These are phyloP conservation scores for Nyssa sinensis DNA, from an alignment of 148 eudicot species.

Conservation along the genomic window DNA sequence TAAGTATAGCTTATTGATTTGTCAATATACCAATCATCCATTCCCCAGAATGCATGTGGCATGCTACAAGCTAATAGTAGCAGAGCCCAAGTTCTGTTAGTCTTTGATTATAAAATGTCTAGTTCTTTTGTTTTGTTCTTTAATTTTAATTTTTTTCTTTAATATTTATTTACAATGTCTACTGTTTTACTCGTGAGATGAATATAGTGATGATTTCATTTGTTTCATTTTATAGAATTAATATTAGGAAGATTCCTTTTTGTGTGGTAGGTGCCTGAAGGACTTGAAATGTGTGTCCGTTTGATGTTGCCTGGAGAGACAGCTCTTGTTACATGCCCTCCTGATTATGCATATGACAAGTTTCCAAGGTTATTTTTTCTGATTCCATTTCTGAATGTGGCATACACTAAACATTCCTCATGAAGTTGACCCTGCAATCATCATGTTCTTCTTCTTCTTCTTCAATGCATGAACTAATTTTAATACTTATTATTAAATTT, in stretches of 20 bases:
- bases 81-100: too few species aligned
- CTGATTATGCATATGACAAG: conserved; percentile 98
- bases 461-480: background rate
- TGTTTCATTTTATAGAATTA: background rate
- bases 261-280: conserved; percentile 80
- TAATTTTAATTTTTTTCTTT: too few species aligned
- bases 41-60: background rate
- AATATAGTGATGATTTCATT: background rate
- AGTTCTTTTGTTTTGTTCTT: too few species aligned
- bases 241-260: conserved; percentile 11
- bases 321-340: conserved; percentile 93
- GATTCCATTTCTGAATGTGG: background rate
- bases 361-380: conserved; percentile 63
- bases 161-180: too few species aligned
- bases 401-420: background rate
- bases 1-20: conserved; percentile 12
- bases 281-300: conserved; percentile 96
- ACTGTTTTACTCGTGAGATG: background rate
- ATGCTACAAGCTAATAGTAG: too few species aligned
- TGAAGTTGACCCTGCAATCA: conserved; percentile 14
- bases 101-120: too few species aligned
- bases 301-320: conserved; percentile 95
- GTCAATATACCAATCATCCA: background rate
- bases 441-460: background rate
- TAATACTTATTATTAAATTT: background rate